Conservation (phyloP, 106 monocot species). For the Chionographis japonica region DNA sequence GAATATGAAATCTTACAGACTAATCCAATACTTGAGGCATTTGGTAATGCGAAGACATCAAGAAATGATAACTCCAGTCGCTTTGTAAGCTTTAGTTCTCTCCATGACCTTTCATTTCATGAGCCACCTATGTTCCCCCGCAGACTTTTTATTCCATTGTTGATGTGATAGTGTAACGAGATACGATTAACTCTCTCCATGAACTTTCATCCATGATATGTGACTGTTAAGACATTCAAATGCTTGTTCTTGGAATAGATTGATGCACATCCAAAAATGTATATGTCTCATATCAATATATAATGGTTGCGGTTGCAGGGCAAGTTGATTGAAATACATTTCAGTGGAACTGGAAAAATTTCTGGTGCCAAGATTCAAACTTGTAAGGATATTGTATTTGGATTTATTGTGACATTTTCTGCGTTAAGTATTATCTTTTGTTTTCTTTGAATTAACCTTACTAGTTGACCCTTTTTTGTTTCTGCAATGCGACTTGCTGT, state of each 20-base stretch:
- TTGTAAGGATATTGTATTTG: slow-evolving; percentile 42
- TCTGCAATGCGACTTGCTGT: neutral
- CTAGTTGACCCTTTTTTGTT: slow-evolving; percentile 13
- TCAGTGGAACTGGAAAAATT: slow-evolving; percentile 80
- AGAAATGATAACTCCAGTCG: slow-evolving; percentile 98
- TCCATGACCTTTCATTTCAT: neutral
- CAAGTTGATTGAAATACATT: slow-evolving; percentile 97
- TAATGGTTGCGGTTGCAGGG: slow-evolving; percentile 43
- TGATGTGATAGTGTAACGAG: too few relatives aligned
- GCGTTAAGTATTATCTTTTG: slow-evolving; percentile 1
- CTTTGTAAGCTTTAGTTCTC: slow-evolving; percentile 60
- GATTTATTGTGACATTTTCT: neutral
- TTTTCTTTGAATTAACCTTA: slow-evolving; percentile 4
- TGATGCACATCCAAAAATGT: too few relatives aligned
- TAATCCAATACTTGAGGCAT: slow-evolving; percentile 97
- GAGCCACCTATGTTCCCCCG: too few relatives aligned
- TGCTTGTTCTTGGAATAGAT: too few relatives aligned
- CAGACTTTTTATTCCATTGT: too few relatives aligned
- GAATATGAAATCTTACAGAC: slow-evolving; percentile 96
- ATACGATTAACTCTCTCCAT: too few relatives aligned
- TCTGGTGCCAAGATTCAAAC: slow-evolving; percentile 96
- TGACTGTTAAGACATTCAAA: too few relatives aligned
- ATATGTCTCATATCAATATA: too few relatives aligned
- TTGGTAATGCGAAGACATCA: slow-evolving; percentile 95
- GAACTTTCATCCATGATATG: too few relatives aligned